These are phyloP conservation scores for Phytophthora europaea DNA, from an alignment of 352 stramenopile species.

Conservation along the genomic window DNA sequence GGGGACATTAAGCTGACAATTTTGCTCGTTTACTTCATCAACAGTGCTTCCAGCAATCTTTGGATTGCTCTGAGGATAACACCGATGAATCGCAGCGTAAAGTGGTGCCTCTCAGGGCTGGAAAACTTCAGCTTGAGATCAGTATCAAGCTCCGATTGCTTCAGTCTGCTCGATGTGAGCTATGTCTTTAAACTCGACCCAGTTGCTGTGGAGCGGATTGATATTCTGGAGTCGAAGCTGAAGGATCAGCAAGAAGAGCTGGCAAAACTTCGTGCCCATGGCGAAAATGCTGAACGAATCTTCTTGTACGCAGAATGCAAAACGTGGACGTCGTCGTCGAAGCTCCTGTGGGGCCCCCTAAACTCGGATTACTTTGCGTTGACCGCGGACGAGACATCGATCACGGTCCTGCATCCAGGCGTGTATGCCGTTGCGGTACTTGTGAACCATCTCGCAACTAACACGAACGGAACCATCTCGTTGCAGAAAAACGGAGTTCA, in stretches of 20 bases:
- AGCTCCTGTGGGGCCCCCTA: constrained; percentile 2
- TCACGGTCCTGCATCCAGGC: background rate
- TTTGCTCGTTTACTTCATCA: background rate
- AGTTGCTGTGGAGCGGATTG: constrained; percentile 22
- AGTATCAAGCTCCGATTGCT: constrained; percentile 21
- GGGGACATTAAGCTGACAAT: too few relatives aligned
- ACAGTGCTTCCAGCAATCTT: constrained; percentile 22
- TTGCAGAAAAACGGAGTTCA: background rate
- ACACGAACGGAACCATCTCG: background rate
- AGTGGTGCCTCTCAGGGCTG: background rate
- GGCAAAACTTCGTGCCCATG: constrained; percentile 7
- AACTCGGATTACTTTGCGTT: constrained; percentile 13
- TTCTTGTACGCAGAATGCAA: constrained; percentile 14
- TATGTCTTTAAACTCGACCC: constrained; percentile 25
- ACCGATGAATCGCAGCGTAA: constrained; percentile 9
- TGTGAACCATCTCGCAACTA: constrained; percentile 18
- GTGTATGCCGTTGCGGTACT: constrained; percentile 17
- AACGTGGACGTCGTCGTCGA: background rate
- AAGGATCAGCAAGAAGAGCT: constrained; percentile 35
- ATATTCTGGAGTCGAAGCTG: constrained; percentile 32
- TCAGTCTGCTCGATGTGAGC: constrained; percentile 14
- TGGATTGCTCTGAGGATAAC: constrained; percentile 16
- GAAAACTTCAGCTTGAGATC: constrained; percentile 17
- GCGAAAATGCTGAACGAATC: too few relatives aligned
- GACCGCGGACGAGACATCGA: background rate